Base-by-base conservation (phyloP, 345 rosid species). In the Salix dunnii region DNA sequence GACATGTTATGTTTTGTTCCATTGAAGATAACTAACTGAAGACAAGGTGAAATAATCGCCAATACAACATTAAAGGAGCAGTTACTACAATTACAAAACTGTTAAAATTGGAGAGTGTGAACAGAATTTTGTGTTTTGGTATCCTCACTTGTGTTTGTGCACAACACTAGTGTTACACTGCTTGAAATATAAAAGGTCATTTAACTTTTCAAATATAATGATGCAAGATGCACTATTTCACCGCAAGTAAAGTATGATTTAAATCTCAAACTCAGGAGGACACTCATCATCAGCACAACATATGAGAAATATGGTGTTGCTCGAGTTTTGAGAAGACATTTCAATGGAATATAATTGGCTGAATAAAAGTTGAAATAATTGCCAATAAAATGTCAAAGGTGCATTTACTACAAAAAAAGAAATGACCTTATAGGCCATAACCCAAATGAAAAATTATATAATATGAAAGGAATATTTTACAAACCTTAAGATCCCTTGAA, bases 401-500 rank as follows among this genome's bases (percentile, higher is more conserved):
- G n/a, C n/a, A 30, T n/a, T 20, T 27, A 64, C 42, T 51, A 10
- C 51, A 74, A 30, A 51, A 55, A 46, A 13, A 23, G 28, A 33
- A 33, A 28, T 33, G 12, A 17, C 21, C 43, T 61, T 27, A 21
- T 28, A 5, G 35, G 68, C 51, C 25, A 27, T 30, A 75, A 64
- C 25, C 36, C 27, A 49, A 60, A 9, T 18, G 60, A 17, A 67
- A 46, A 77, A 11, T 7, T 18, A 23, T 3, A 7, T 49, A 33
- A 14, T 67, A 36, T 46, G 17, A 46, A 46, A 46, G 49, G 46
- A 23, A n/a, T 23, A 30, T 36, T 69, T 23, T 49, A 49, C 66
- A 76, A 80, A 95, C 99, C 99, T 95, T 93, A 74, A 85, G 89
- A 85, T 93, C 99, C 33, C 97, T 89, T 42, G 99, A 95, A 80